These are phyloP conservation scores for Mycena albidolilacea DNA, from an alignment of 768 basidiomycete species.

Conservation along the genomic window DNA sequence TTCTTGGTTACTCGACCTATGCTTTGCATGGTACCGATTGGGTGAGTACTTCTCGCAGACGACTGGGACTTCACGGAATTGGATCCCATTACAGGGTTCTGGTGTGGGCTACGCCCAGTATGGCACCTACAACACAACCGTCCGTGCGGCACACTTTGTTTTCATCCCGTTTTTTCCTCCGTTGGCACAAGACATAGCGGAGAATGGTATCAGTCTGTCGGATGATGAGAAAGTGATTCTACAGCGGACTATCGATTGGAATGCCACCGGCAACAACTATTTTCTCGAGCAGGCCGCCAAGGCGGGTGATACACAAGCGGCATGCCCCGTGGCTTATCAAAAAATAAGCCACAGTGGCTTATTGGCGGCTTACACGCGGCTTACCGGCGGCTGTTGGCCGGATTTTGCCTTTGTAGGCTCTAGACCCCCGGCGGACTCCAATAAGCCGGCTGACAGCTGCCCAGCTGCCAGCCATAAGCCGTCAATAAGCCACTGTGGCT, in stretches of 20 bases:
- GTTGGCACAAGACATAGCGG: constrained; percentile 13
- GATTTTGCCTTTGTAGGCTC: no score
- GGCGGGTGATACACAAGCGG: no score
- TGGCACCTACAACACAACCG: constrained; percentile 23
- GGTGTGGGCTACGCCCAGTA: constrained; percentile 18
- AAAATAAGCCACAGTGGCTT: no score
- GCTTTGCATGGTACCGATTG: constrained; percentile 44
- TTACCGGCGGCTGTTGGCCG: no score
- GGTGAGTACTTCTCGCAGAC: constrained; percentile 25
- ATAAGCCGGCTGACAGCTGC: no score
- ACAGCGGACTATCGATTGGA: constrained; percentile 14
- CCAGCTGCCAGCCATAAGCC: no score
- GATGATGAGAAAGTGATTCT: constrained; percentile 15
- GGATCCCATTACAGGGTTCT: not conserved
- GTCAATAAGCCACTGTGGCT: no score
- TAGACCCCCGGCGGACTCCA: no score
- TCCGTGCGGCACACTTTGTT: not conserved
- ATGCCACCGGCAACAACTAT: constrained; percentile 9
- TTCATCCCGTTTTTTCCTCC: constrained; percentile 30
- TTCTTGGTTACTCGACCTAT: constrained; percentile 43
- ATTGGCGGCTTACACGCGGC: no score
- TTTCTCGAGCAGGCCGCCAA: not conserved
- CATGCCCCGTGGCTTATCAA: no score
- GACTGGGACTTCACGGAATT: not conserved
- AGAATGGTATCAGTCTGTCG: constrained; percentile 13